Conservation (phyloP, 495 filamentous ascomycete genomes). For the Penicillium subrubescens region DNA sequence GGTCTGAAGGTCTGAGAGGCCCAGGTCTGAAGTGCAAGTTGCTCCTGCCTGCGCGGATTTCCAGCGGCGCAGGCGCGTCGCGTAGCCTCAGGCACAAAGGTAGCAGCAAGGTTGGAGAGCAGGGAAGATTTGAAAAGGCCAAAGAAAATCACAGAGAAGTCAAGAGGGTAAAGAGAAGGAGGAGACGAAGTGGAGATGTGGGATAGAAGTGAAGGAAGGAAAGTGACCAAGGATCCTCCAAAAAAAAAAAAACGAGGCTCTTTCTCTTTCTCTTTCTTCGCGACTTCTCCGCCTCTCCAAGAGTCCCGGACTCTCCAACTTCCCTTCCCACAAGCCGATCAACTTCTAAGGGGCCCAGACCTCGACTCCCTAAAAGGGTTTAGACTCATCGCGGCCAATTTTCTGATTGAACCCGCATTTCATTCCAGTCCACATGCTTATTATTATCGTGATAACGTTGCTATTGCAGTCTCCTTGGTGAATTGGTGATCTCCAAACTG, state of each 20-base stretch:
- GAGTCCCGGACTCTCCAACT: neutral
- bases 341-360: neutral
- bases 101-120: neutral
- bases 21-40: neutral
- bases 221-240: neutral
- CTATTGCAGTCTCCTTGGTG: neutral
- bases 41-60: conserved; percentile 1
- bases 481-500: neutral
- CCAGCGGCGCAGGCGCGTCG: neutral
- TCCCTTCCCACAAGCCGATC: neutral
- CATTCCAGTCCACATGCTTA: neutral
- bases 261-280: neutral
- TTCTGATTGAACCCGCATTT: conserved; percentile 5
- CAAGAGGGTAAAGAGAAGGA: neutral
- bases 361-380: conserved; percentile 3
- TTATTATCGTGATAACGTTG: neutral
- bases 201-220: neutral
- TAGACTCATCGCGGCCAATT: conserved; percentile 11
- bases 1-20: neutral
- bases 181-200: neutral
- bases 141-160: neutral
- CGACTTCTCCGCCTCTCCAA: neutral
- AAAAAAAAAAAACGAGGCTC: neutral
- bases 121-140: neutral
- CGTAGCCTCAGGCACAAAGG: neutral